Conservation (phyloP, 2,329 filamentous ascomycete genomes). For the Pezicula carpinea region DNA sequence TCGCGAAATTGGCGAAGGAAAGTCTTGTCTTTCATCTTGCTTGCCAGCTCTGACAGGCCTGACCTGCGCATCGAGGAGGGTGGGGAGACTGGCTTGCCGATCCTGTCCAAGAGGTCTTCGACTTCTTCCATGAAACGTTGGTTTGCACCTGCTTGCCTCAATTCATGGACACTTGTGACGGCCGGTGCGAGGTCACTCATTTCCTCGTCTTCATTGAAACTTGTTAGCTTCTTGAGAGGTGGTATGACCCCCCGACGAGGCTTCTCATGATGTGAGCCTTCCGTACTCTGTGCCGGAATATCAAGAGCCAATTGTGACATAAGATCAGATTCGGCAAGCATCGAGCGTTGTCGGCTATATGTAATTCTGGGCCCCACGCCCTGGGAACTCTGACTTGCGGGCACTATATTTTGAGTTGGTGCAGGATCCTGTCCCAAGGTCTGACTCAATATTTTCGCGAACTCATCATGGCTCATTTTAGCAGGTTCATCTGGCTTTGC, state of each 20-base stretch:
- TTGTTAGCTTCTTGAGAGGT: constrained; percentile 19
- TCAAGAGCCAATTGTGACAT: constrained; percentile 25
- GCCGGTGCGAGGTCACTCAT: constrained; percentile 29
- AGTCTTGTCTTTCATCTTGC: constrained; percentile 54
- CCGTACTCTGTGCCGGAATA: constrained; percentile 17
- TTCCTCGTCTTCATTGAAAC: constrained; percentile 26
- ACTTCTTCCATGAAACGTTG: constrained; percentile 62
- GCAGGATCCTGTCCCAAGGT: constrained; percentile 11
- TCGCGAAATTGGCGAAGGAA: constrained; percentile 70
- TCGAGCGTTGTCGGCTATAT: constrained; percentile 29
- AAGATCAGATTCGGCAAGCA: constrained; percentile 28
- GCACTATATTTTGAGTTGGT: constrained; percentile 4
- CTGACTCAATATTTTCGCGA: constrained; percentile 7
- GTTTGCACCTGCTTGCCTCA: constrained; percentile 62
- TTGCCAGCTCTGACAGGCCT: constrained; percentile 54
- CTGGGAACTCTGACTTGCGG: constrained; percentile 23
- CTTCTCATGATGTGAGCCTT: constrained; percentile 13
- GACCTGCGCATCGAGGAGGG: constrained; percentile 50
- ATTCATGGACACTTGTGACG: constrained; percentile 60
- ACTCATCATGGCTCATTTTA: constrained; percentile 1
- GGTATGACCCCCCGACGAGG: constrained; percentile 23
- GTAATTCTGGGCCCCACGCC: constrained; percentile 27
- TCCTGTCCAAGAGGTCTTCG: constrained; percentile 57
- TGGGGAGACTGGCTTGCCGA: constrained; percentile 45
- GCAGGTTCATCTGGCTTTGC: not conserved